Conservation (phyloP, 768 basidiomycete genomes). For the Mycena capillaripes region DNA sequence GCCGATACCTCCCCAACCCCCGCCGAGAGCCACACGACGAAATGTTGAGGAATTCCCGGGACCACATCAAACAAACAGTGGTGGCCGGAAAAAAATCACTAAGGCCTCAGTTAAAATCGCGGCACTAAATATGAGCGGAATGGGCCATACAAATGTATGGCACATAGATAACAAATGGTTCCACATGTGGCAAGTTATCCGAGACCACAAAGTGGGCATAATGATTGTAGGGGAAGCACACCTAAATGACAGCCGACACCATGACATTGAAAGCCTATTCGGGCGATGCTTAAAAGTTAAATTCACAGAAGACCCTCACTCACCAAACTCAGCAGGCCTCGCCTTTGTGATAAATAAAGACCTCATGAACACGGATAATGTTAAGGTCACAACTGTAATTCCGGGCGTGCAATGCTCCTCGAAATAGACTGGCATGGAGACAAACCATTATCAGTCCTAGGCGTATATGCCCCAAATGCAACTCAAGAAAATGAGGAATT, state of each 20-base stretch:
- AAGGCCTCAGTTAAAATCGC: conserved; percentile 3
- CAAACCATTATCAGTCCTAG: neutral
- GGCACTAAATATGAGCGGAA: conserved; percentile 22
- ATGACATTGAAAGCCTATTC: neutral
- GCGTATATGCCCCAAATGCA: neutral
- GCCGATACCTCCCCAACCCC: too few relatives aligned
- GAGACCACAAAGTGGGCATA: conserved; percentile 13
- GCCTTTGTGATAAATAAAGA: conserved; percentile 19
- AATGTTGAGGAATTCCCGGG: neutral
- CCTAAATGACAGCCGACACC: conserved; percentile 4
- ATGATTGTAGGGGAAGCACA: conserved; percentile 29
- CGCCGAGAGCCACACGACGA: neutral
- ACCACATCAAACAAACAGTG: neutral
- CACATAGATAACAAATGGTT: conserved; percentile 29
- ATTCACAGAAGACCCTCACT: neutral
- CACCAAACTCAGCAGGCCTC: neutral
- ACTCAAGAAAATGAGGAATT: neutral
- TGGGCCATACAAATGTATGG: conserved; percentile 7
- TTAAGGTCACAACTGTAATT: neutral
- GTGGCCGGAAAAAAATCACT: neutral
- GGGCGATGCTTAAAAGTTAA: neutral
- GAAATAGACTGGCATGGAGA: neutral
- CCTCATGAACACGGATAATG: neutral
- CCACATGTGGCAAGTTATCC: conserved; percentile 13
- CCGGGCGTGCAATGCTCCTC: neutral